phyloP scores from a whole-genome alignment of 2,329 filamentous ascomycete species.

The Verticillium klebahnii region DNA sequence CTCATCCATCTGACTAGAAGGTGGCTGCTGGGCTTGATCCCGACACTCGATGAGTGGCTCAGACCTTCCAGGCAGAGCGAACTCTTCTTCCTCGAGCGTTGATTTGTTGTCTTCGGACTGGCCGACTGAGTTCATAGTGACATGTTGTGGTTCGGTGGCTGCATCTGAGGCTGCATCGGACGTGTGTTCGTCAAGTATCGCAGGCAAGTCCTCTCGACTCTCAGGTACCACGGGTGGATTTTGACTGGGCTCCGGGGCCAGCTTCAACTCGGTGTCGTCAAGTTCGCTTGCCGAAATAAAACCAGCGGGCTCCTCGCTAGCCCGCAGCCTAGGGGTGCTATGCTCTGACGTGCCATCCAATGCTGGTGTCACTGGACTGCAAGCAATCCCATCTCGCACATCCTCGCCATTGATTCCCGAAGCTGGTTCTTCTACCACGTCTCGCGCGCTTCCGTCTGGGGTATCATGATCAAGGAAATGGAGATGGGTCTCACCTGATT shows the following conservation, averaged over 20 bases:
- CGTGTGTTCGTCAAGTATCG: too few species aligned
- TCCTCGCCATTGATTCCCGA: background rate
- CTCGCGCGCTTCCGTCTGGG: constrained; percentile 15
- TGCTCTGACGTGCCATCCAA: background rate
- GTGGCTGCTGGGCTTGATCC: too few species aligned
- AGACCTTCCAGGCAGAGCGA: too few species aligned
- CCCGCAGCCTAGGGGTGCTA: background rate
- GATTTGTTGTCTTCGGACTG: too few species aligned
- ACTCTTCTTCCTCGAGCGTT: too few species aligned
- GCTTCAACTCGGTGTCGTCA: background rate
- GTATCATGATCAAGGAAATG: constrained; percentile 20
- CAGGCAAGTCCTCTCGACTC: too few species aligned
- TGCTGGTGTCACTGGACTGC: background rate
- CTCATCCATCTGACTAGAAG: too few species aligned
- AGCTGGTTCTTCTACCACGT: constrained; percentile 4
- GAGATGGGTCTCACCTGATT: constrained; percentile 24
- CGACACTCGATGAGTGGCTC: too few species aligned
- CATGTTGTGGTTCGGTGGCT: too few species aligned
- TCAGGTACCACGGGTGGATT: background rate
- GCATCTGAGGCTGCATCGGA: too few species aligned
- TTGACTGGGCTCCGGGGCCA: background rate
- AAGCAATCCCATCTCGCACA: background rate
- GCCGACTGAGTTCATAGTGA: too few species aligned
- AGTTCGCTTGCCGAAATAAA: background rate
- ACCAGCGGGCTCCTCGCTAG: background rate